Evolutionary conservation across 306 rosid species (phyloP), one percentile per base, ranked within the genome.

Genomic region (Rubus parviflorus): DNA sequence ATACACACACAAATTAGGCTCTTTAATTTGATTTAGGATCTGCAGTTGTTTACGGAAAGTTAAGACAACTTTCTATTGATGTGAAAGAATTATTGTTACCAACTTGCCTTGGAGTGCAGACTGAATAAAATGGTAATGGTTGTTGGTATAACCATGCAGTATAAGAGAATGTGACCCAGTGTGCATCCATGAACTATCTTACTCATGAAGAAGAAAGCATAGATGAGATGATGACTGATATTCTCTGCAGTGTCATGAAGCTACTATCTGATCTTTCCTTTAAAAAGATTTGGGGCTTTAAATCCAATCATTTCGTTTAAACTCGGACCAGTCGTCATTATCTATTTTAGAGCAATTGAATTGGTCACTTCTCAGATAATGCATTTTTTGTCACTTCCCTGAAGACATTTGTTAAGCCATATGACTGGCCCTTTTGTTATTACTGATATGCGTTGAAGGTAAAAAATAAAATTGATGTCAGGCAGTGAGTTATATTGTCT

Each of bases 91-190:
- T 65, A 49, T 42, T 58, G 70, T 61, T 82, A 87, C 43, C 14
- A 61, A 61, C 8, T 61, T 3, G 14, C 86, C 87, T 86, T 79
- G 90, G 85, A 62, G 88, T 88, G 83, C 88, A 79, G 77, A 77
- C 57, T 81, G 86, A 88, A 72, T 90, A 82, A 82, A 81, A 86
- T 84, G 48, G 91, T 84, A 47, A 86, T 88, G 77, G 86, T 73
- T 57, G 90, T 82, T 76, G 89, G 91, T 80, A 87, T 84, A 53
- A 79, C 86, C 74, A 86, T 76, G 87, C 90, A 86, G 87, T 86
- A 85, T 73, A 89, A 88, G 89, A 81, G 81, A 83, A 83, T 0
- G 95, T 77, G 75, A 90, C 89, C 89, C 88, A 83, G 41, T 86
- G 92, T 63, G 88, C 45, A 73, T 63, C 69, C 23, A 63, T 37